Base-by-base conservation (phyloP, 2,329 filamentous ascomycete species). In the Fonsecaea pedrosoi region DNA sequence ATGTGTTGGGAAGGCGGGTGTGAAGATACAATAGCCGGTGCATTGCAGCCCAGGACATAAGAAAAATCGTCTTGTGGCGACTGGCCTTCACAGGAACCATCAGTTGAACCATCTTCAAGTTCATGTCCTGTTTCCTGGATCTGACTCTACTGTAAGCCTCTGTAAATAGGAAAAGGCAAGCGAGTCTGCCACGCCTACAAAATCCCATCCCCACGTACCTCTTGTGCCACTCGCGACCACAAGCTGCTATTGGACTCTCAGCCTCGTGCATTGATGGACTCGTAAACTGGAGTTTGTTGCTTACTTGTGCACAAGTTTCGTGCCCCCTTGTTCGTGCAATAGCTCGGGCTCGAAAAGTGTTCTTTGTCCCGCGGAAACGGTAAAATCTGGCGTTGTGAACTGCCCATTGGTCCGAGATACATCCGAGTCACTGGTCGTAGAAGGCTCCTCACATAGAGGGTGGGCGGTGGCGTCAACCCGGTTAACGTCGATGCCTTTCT, bases 171-270 rank as follows among this genome's bases (percentile, higher is more conserved):
- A 4, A 30, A 50, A 50, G 45, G 45, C 18, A 12, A 25, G 1
- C 45, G 25, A 30, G 45, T 50, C 21, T 13, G 45, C 18, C 4
- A 9, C 4, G 3, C n/a, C 8, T 42, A 34, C 34, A 15, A 35
- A 21, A 35, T 50, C 45, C 25, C 54, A 42, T 18, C 7, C 12
- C 10, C 45, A 68, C 70, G n/a, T 50, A 74, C 73, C 70, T 75
- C 71, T 69, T 75, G 73, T 61, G 69, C 72, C 38, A 75, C 69
- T 67, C 73, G 70, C 35, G 73, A 67, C 73, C 73, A 75, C 54
- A 75, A 67, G 55, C 67, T 72, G 66, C 73, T 75, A 50, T 34
- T 15, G 25, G 59, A 54, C 35, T 53, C 15, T 74, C 58, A 75
- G 73, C 60, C 35, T 30, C 35, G 48, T 34, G 21, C 37, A 18